These are phyloP conservation scores for Posidonia australis DNA, from an alignment of 106 monocot species.

Conservation along the genomic window DNA sequence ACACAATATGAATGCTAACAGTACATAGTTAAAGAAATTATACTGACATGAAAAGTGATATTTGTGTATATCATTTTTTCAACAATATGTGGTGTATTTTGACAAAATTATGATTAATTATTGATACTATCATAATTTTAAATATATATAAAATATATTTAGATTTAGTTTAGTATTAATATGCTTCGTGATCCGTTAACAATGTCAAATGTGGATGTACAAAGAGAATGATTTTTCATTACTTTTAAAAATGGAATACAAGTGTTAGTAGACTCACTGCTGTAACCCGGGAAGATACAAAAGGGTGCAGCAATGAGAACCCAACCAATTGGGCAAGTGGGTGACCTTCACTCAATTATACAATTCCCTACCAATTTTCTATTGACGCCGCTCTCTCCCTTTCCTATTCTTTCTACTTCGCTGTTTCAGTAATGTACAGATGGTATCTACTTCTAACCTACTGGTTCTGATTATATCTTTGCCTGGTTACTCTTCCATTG, in stretches of 20 bases:
- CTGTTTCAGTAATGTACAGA: neutral
- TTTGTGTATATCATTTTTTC: too few species aligned
- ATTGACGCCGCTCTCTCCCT: too few species aligned
- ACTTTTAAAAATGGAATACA: neutral
- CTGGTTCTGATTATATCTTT: conserved; percentile 25
- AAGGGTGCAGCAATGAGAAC: neutral
- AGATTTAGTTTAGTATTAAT: too few species aligned
- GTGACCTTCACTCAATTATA: neutral
- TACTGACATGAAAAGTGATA: too few species aligned
- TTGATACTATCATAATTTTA: too few species aligned
- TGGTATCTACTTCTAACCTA: neutral
- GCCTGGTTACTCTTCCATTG: conserved; percentile 45
- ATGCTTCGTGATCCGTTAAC: too few species aligned
- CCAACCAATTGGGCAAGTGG: neutral
- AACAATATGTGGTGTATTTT: too few species aligned
- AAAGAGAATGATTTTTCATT: conserved; percentile 10
- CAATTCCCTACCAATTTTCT: neutral
- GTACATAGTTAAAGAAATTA: too few species aligned
- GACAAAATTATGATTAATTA: too few species aligned
- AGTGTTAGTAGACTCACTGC: neutral
- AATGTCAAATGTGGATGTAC: conserved; percentile 2
- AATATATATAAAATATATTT: too few species aligned
- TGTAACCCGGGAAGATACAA: neutral
- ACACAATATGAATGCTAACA: too few species aligned
- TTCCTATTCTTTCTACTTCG: too few species aligned